A percentile compares a stretch with the other conserved stretches of the same genome.
These are phyloP conservation scores for Macrolepiota albuminosa DNA, from an alignment of 768 basidiomycete species.

Conservation along the genomic window DNA sequence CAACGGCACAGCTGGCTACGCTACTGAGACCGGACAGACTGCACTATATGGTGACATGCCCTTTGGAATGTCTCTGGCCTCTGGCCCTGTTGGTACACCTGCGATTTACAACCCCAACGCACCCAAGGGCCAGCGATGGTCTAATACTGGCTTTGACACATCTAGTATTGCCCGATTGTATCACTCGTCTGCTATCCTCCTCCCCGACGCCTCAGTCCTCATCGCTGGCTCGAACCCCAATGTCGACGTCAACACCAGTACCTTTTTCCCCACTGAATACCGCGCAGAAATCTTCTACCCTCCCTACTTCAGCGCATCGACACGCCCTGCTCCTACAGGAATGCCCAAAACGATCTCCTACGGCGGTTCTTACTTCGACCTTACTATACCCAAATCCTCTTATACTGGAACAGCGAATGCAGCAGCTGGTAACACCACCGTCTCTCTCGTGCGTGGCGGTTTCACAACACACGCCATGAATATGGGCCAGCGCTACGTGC, in stretches of 20 bases:
- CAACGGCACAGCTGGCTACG: slow-evolving; percentile 86
- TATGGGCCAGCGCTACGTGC: slow-evolving; percentile 77
- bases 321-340: slow-evolving; percentile 66
- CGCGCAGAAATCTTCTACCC: slow-evolving; percentile 90
- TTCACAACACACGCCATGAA: slow-evolving; percentile 86
- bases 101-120: slow-evolving; percentile 67
- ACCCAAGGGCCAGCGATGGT: slow-evolving; percentile 60
- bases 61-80: slow-evolving; percentile 55
- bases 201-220: slow-evolving; percentile 80
- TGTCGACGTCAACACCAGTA: slow-evolving; percentile 64
- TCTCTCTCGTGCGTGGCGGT: slow-evolving; percentile 76
- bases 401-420: slow-evolving; percentile 65
- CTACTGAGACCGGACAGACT: slow-evolving; percentile 42
- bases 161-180: slow-evolving; percentile 69
- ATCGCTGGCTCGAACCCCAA: slow-evolving; percentile 95
- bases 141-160: slow-evolving; percentile 47
- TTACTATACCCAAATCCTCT: slow-evolving; percentile 61
- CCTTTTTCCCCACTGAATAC: slow-evolving; percentile 72
- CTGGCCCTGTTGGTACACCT: slow-evolving; percentile 65
- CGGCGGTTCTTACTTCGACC: slow-evolving; percentile 77
- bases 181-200: slow-evolving; percentile 72
- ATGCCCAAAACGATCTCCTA: slow-evolving; percentile 74
- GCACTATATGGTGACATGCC: slow-evolving; percentile 50
- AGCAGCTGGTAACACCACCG: slow-evolving; percentile 69
- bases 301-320: slow-evolving; percentile 70